Percentiles rank a stretch among this genome's conserved stretches.
Evolutionary conservation across 129 eudicot species (phyloP).

Genomic region (Deinandra increscens): DNA sequence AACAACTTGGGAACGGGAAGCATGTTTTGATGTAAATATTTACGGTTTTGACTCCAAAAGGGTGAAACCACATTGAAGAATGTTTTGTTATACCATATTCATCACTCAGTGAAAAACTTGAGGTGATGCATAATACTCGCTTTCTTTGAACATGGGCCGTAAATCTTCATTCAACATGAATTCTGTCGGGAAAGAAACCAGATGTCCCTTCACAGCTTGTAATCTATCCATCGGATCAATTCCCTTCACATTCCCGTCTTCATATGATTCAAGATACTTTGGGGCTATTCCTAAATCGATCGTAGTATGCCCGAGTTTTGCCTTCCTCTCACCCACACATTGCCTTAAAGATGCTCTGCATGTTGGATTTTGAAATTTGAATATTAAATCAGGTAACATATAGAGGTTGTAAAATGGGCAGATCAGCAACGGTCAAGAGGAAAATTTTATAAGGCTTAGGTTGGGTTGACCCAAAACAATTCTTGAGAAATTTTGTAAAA

Average conservation of each 20-base stretch:
- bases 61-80: conserved; percentile 15
- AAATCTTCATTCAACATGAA: conserved; percentile 94
- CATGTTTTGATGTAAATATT: conserved; percentile 25
- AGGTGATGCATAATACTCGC: conserved; percentile 97
- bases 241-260: conserved; percentile 61
- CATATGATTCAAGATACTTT: conserved; percentile 59
- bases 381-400: background rate
- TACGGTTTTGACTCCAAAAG: conserved; percentile 1
- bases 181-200: conserved; percentile 87
- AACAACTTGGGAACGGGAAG: conserved; percentile 18
- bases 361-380: conserved; percentile 1
- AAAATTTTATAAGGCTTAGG: background rate
- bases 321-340: conserved; percentile 71
- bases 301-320: conserved; percentile 76
- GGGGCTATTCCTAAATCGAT: conserved; percentile 93
- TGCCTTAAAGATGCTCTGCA: conserved; percentile 80
- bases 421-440: background rate
- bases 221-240: conserved; percentile 86
- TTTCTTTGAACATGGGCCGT: conserved; percentile 90
- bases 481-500: background rate
- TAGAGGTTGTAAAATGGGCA: background rate
- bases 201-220: conserved; percentile 81
- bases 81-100: background rate
- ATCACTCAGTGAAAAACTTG: conserved; percentile 82
- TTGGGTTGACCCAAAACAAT: background rate